Base-by-base conservation (phyloP, 2,329 filamentous ascomycete species). In the Epichloe gansuensis region DNA sequence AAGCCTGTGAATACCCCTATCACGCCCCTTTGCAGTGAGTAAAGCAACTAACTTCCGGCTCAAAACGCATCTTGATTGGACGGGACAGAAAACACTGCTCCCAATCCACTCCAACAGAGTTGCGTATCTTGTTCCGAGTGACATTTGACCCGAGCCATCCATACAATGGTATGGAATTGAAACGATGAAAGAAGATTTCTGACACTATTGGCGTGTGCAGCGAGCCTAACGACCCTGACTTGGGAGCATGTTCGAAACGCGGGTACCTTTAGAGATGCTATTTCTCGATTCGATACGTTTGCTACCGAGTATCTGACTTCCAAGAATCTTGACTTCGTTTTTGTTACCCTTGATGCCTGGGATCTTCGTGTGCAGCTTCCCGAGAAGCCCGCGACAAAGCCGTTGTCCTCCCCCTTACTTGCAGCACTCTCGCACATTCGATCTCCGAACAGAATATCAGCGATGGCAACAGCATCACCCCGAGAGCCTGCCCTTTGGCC, bases 191-290 rank as follows among this genome's bases (percentile, higher is more conserved):
- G 15, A 44, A 45, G 11, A 2, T 17, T 15, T 50, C 52, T 51
- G 44, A 54, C 48, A 7, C 9, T 9, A 37, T 34, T 21, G 5
- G 11, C n/a, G 35, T 57, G 57, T 65, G 60, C 68, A 96, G 91
- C 93, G 67, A 96, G 91, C 75, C 77, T 98, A 69, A 98, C 93
- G 46, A 98, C 93, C 60, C 77, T 98, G 63, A 97, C 93, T 52
- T 98, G 93, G 93, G 93, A 98, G 71, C 91, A 98, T 75, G 93
- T 98, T 68, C 87, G 91, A 68, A 94, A 91, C 70, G 91, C 93
- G 68, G 93, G 93, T 61, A 91, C 90, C 61, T 98, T 97, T 81
- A 85, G 91, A 63, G 93, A 97, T 73, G 93, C 93, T 61, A 86
- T 98, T 74, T 88, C 87, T 72, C 88, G 89, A 62, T 96, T 98